These are phyloP conservation scores for Calonectria ilicicola DNA, from an alignment of 2,329 filamentous ascomycete species.

Conservation along the genomic window DNA sequence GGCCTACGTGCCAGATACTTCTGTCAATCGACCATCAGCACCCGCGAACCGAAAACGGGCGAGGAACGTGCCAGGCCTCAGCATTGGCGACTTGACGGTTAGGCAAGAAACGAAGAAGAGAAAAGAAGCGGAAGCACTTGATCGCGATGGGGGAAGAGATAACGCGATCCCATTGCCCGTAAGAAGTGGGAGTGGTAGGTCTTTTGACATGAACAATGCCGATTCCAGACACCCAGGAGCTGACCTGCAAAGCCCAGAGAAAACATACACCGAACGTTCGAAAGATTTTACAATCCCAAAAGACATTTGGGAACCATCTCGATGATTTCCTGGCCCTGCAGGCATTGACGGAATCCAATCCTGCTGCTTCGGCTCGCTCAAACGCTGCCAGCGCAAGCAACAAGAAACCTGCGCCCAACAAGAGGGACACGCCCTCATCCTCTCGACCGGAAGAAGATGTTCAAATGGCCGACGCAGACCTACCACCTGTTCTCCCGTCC, in stretches of 20 bases:
- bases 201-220: neutral
- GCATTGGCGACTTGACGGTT: constrained; percentile 77
- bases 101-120: constrained; percentile 85
- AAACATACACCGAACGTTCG: constrained; percentile 78
- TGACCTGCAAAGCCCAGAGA: constrained; percentile 51
- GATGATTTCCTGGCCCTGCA: constrained; percentile 80
- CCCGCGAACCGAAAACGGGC: constrained; percentile 78
- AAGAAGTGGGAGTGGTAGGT: constrained; percentile 59
- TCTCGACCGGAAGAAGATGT: constrained; percentile 42
- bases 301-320: constrained; percentile 86
- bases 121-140: constrained; percentile 84
- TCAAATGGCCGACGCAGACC: constrained; percentile 41
- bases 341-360: constrained; percentile 55
- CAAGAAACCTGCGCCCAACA: constrained; percentile 44
- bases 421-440: constrained; percentile 42
- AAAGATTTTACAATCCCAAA: constrained; percentile 82
- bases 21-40: constrained; percentile 67
- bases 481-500: constrained; percentile 50
- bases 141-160: constrained; percentile 82
- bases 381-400: constrained; percentile 45
- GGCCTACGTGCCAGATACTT: constrained; percentile 89
- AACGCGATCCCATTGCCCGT: constrained; percentile 76
- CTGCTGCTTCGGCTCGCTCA: constrained; percentile 46
- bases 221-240: neutral
- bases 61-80: constrained; percentile 65